These are phyloP conservation scores for Albugo laibachii DNA, from an alignment of 352 stramenopile genomes.

Conservation along the genomic window DNA sequence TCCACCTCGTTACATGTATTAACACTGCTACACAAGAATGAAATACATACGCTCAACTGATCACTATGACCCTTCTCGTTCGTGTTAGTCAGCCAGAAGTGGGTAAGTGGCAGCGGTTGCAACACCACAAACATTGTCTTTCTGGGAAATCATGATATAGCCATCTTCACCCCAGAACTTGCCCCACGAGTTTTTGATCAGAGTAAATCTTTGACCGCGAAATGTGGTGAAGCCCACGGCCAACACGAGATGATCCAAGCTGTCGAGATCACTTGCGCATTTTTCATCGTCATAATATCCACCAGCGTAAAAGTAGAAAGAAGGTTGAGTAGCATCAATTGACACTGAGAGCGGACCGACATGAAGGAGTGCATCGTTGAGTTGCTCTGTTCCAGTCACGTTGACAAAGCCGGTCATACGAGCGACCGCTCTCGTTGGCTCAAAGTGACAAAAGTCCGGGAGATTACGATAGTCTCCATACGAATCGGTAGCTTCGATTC, in stretches of 20 bases:
- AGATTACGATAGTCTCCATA: constrained; percentile 79
- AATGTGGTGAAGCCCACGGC: constrained; percentile 79
- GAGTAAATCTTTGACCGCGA: constrained; percentile 82
- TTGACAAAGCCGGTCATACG: constrained; percentile 65
- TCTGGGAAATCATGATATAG: constrained; percentile 84
- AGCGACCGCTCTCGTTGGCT: constrained; percentile 40
- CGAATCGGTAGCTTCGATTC: constrained; percentile 52
- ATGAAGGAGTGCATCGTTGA: constrained; percentile 66
- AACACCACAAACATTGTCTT: constrained; percentile 91
- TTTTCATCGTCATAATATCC: constrained; percentile 70
- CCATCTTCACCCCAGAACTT: constrained; percentile 85
- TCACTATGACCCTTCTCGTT: background rate
- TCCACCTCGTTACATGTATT: no score
- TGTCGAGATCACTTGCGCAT: constrained; percentile 83
- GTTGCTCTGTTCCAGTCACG: constrained; percentile 39
- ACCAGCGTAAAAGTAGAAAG: constrained; percentile 80
- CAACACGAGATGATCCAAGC: constrained; percentile 84
- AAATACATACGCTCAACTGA: no score
- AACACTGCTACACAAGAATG: no score
- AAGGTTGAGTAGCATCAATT: constrained; percentile 64
- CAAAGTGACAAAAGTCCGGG: constrained; percentile 81
- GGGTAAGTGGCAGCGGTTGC: constrained; percentile 76
- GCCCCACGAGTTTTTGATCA: constrained; percentile 91
- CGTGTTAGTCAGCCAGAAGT: constrained; percentile 21
- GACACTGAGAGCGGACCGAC: constrained; percentile 77